These are phyloP conservation scores for Geranium brycei DNA, from an alignment of 345 rosid genomes.

Conservation along the genomic window DNA sequence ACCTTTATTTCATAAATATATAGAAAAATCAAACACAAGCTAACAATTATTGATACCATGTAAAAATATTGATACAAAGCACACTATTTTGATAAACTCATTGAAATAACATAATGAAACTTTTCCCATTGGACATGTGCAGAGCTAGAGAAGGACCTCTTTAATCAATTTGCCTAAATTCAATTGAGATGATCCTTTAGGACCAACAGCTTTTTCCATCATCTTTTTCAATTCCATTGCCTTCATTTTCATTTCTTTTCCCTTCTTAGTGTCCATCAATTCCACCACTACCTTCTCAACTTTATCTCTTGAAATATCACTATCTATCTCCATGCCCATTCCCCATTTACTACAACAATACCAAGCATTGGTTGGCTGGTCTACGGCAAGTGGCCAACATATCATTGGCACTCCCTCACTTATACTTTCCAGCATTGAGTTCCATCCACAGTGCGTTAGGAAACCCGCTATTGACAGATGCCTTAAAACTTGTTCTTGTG, in stretches of 20 bases:
- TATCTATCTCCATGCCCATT: conserved; percentile 39
- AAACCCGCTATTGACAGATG: conserved; percentile 51
- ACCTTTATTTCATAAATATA: no score
- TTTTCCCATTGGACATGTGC: no score
- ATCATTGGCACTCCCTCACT: conserved; percentile 57
- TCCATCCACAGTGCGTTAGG: conserved; percentile 66
- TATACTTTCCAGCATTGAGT: conserved; percentile 62
- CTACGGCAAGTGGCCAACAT: conserved; percentile 53
- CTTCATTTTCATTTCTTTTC: conserved; percentile 5
- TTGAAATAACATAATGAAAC: no score
- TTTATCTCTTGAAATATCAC: conserved; percentile 4
- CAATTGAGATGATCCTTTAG: conserved; percentile 8
- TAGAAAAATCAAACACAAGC: no score
- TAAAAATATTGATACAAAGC: no score
- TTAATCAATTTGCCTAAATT: conserved; percentile 10
- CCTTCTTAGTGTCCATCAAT: conserved; percentile 14
- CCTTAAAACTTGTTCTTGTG: conserved; percentile 33
- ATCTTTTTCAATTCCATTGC: conserved; percentile 8
- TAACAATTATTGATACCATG: no score
- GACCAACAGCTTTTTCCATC: conserved; percentile 3
- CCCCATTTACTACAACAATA: conserved; percentile 45
- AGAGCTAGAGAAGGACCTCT: neutral
- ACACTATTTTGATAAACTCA: no score
- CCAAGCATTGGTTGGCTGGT: conserved; percentile 51
- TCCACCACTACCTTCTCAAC: conserved; percentile 11